These are phyloP conservation scores for Theileria parva DNA, from an alignment of 169 alveolate species.

Conservation along the genomic window DNA sequence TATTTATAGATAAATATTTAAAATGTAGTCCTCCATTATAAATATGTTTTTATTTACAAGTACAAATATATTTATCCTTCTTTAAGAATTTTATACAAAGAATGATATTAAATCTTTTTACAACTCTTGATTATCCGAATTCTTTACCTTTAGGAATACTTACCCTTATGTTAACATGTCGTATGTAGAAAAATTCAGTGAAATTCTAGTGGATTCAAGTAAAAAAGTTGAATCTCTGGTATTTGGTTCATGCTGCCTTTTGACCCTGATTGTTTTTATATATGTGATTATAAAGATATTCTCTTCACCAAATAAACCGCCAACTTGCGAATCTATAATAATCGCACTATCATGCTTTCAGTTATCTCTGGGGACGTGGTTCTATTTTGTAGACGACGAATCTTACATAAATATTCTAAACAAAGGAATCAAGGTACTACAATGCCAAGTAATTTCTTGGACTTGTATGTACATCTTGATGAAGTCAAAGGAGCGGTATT, in stretches of 20 bases:
- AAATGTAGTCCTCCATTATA: not conserved
- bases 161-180: not conserved
- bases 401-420: slow-evolving; percentile 53
- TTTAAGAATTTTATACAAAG: not conserved
- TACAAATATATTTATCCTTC: slow-evolving; percentile 1
- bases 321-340: slow-evolving; percentile 44
- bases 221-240: slow-evolving; percentile 24
- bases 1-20: not conserved
- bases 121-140: not conserved
- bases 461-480: slow-evolving; percentile 37
- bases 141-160: not conserved
- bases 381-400: slow-evolving; percentile 42
- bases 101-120: not conserved
- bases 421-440: slow-evolving; percentile 64
- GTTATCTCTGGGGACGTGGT: slow-evolving; percentile 39
- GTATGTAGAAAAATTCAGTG: not conserved
- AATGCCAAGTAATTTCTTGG: slow-evolving; percentile 66
- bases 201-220: slow-evolving; percentile 19
- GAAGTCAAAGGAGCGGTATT: slow-evolving; percentile 9
- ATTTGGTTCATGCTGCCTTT: slow-evolving; percentile 50
- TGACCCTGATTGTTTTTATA: slow-evolving; percentile 48
- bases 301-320: slow-evolving; percentile 47
- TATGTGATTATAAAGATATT: slow-evolving; percentile 35
- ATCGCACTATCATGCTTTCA: slow-evolving; percentile 55
- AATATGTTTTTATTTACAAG: not conserved